A percentile compares a stretch with the other conserved stretches of the same genome.
phyloP scores from a whole-genome alignment of 257 asterid species.

The Solanum habrochaites region DNA sequence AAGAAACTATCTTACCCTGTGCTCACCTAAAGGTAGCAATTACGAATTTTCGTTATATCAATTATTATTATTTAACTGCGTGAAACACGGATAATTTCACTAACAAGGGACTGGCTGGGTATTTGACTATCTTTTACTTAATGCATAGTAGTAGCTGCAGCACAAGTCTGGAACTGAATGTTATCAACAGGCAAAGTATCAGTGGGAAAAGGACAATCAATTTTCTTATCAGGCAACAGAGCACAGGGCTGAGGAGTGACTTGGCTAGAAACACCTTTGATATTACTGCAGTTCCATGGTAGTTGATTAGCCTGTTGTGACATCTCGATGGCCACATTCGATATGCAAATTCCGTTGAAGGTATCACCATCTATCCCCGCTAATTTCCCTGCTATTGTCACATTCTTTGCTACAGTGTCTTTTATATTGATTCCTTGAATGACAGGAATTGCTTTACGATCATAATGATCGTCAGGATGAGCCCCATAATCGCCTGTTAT shows the following conservation, averaged over 20 bases:
- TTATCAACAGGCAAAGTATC: conserved; percentile 43
- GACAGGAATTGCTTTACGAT: conserved; percentile 45
- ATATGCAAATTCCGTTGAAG: conserved; percentile 45
- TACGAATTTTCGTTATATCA: no score
- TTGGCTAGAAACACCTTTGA: conserved; percentile 31
- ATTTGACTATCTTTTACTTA: not conserved
- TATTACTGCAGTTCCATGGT: conserved; percentile 54
- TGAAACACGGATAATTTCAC: no score
- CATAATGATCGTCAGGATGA: conserved; percentile 37
- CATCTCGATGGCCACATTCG: conserved; percentile 24
- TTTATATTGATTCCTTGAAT: conserved; percentile 29
- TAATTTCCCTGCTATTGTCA: conserved; percentile 27
- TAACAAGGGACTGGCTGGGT: not conserved
- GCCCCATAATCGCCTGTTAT: conserved; percentile 38
- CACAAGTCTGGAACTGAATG: conserved; percentile 35
- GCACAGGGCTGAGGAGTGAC: conserved; percentile 47
- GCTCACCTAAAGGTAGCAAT: no score
- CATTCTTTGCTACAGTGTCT: conserved; percentile 32
- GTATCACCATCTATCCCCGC: conserved; percentile 30
- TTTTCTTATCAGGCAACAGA: conserved; percentile 21
- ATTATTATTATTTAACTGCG: no score
- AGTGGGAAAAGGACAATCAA: conserved; percentile 33
- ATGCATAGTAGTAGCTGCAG: not conserved
- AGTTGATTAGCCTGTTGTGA: not conserved
- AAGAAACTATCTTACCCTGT: no score